Conservation (phyloP, 352 stramenopile genomes). For the Phytophthora pisi region DNA sequence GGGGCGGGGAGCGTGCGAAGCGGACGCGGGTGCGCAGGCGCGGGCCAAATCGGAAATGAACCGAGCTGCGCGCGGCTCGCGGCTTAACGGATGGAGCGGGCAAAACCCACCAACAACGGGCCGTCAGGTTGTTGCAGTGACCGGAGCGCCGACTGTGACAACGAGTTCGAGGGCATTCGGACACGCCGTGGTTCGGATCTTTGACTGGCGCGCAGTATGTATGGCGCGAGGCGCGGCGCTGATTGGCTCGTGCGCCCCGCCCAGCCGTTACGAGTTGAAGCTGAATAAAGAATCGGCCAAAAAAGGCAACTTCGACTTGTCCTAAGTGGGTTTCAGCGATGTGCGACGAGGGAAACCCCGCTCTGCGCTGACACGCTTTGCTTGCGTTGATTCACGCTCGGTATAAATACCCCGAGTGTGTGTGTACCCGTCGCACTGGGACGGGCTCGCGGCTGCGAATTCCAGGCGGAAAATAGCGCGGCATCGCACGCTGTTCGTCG, state of each 20-base stretch:
- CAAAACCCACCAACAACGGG: constrained; percentile 16
- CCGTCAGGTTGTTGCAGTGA: constrained; percentile 8
- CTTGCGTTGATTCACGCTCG: constrained; percentile 9
- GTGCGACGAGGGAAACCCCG: constrained; percentile 17
- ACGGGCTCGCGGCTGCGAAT: constrained; percentile 8
- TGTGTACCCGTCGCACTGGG: constrained; percentile 12
- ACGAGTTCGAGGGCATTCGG: background rate
- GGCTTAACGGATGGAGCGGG: constrained; percentile 25
- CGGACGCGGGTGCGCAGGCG: constrained; percentile 26
- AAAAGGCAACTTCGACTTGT: constrained; percentile 19
- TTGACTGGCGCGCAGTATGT: constrained; percentile 28
- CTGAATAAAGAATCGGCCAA: constrained; percentile 33
- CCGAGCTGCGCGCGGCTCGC: background rate
- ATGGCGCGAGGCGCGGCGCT: constrained; percentile 6
- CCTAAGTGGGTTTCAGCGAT: constrained; percentile 15
- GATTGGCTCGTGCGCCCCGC: constrained; percentile 28
- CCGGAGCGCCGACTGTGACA: background rate
- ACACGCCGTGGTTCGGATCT: constrained; percentile 19
- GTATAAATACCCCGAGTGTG: constrained; percentile 2
- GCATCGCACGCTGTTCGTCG: constrained; percentile 1
- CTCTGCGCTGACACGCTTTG: constrained; percentile 9
- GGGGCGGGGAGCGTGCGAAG: background rate
- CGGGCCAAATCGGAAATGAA: constrained; percentile 39
- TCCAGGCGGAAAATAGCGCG: constrained; percentile 5
- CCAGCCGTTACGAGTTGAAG: constrained; percentile 35